Conservation (phyloP, 2,329 filamentous ascomycete genomes). For the Colletotrichum brevisporum region DNA sequence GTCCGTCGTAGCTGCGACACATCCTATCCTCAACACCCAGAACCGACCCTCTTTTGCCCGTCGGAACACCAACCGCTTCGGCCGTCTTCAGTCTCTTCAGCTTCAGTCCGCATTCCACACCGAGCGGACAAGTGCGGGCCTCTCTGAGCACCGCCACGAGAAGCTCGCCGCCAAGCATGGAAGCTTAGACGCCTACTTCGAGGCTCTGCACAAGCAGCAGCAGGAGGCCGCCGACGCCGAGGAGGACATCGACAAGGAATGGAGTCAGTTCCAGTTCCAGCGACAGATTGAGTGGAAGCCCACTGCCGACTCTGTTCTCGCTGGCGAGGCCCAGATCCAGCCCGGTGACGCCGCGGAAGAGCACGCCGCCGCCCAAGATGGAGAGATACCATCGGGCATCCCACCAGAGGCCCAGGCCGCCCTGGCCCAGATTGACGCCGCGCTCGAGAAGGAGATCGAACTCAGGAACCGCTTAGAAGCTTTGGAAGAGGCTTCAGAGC, state of each 20-base stretch:
- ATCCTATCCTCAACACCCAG: constrained; percentile 82
- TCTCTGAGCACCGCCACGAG: constrained; percentile 71
- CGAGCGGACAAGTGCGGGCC: constrained; percentile 65
- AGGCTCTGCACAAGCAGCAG: constrained; percentile 86
- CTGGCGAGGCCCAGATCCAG: constrained; percentile 72
- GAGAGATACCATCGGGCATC: constrained; percentile 51
- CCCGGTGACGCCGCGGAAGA: constrained; percentile 49
- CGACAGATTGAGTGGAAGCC: constrained; percentile 92
- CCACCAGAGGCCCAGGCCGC: constrained; percentile 68
- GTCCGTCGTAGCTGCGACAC: constrained; percentile 93
- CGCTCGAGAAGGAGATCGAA: constrained; percentile 83
- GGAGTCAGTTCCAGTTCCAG: constrained; percentile 92
- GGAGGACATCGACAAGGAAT: constrained; percentile 84
- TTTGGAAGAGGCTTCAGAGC: constrained; percentile 57
- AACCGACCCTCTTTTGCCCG: constrained; percentile 74
- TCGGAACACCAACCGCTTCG: constrained; percentile 68
- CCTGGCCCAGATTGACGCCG: constrained; percentile 87
- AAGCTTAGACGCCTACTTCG: constrained; percentile 90
- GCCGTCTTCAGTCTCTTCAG: constrained; percentile 69
- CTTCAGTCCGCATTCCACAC: constrained; percentile 83
- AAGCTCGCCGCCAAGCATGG: constrained; percentile 65
- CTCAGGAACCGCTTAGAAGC: constrained; percentile 62
- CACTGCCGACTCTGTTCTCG: constrained; percentile 66
- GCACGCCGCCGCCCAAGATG: constrained; percentile 50
- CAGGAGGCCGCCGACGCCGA: constrained; percentile 63